Evolutionary conservation across 768 basidiomycete species (phyloP).

Genomic region (Russula foetens): DNA sequence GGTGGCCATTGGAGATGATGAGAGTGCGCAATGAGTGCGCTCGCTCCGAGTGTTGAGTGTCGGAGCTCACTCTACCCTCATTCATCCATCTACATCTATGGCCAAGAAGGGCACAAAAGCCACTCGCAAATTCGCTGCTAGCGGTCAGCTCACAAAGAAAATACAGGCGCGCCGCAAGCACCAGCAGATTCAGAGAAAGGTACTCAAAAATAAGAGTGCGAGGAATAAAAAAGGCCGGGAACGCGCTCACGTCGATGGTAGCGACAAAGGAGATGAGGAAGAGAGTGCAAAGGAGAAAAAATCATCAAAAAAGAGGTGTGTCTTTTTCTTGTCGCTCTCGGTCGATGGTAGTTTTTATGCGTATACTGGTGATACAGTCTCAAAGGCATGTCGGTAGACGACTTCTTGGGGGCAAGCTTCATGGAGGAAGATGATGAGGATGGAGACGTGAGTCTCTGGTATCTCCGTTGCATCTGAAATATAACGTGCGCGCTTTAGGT

Average conservation of each 20-base stretch:
- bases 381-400: slow-evolving; percentile 64
- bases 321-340: neutral
- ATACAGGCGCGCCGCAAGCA: slow-evolving; percentile 80
- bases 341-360: neutral
- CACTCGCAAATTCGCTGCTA: slow-evolving; percentile 80
- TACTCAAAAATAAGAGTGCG: slow-evolving; percentile 44
- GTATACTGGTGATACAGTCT: slow-evolving; percentile 25
- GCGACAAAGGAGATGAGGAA: slow-evolving; percentile 22
- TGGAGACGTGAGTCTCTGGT: slow-evolving; percentile 34
- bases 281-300: slow-evolving; percentile 24
- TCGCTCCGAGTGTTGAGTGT: too few relatives aligned
- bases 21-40: too few relatives aligned
- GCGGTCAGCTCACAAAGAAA: slow-evolving; percentile 80
- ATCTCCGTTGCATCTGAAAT: neutral
- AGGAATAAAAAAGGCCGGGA: slow-evolving; percentile 26
- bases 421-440: slow-evolving; percentile 57
- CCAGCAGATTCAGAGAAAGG: slow-evolving; percentile 66
- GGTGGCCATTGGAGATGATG: slow-evolving; percentile 6
- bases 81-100: slow-evolving; percentile 24
- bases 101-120: slow-evolving; percentile 66
- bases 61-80: too few relatives aligned
- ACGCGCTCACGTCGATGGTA: slow-evolving; percentile 20
- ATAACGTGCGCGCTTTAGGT: slow-evolving; percentile 20
- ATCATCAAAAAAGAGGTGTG: slow-evolving; percentile 19
- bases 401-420: slow-evolving; percentile 63